phyloP scores from a whole-genome alignment of 225 moss, liverwort and hornwort species.

The Anthoceros angustus region DNA sequence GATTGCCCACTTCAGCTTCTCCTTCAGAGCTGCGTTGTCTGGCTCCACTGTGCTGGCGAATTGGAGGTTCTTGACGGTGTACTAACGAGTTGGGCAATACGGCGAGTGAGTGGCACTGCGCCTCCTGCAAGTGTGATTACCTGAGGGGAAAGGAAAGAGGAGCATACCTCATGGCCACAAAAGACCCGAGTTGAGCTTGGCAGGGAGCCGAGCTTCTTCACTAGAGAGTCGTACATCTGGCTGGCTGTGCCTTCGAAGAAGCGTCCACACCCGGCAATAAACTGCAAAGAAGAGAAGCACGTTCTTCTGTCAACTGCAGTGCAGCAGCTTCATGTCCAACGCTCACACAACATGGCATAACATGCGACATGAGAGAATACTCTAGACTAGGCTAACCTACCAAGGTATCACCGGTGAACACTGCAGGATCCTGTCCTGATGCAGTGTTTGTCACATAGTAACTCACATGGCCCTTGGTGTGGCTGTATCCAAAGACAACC shows the following conservation, averaged over 20 bases:
- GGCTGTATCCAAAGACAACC: constrained; percentile 15
- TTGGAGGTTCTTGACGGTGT: constrained; percentile 33
- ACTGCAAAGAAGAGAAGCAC: constrained; percentile 7
- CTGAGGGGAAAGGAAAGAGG: not conserved
- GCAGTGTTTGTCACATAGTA: constrained; percentile 35
- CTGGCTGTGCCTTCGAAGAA: constrained; percentile 45
- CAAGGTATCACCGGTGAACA: constrained; percentile 46
- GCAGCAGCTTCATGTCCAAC: not conserved
- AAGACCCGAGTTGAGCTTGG: constrained; percentile 30
- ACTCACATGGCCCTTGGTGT: constrained; percentile 43
- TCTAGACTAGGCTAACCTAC: constrained; percentile 8
- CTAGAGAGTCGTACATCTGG: constrained; percentile 40
- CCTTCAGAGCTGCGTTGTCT: constrained; percentile 22
- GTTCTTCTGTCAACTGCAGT: too few species aligned
- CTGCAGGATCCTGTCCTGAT: constrained; percentile 18
- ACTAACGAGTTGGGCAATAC: constrained; percentile 13
- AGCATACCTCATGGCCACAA: constrained; percentile 36
- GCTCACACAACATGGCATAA: constrained; percentile 3
- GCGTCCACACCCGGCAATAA: constrained; percentile 38
- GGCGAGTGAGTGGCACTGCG: not conserved
- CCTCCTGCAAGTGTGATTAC: not conserved
- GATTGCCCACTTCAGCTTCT: constrained; percentile 37
- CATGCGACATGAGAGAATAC: not conserved
- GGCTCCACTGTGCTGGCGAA: constrained; percentile 39
- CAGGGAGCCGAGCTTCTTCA: constrained; percentile 33